Percentiles rank a stretch among this genome's conserved stretches.
Evolutionary conservation across 2,329 filamentous ascomycete species (phyloP).

Genomic region (Phialophora chinensis): DNA sequence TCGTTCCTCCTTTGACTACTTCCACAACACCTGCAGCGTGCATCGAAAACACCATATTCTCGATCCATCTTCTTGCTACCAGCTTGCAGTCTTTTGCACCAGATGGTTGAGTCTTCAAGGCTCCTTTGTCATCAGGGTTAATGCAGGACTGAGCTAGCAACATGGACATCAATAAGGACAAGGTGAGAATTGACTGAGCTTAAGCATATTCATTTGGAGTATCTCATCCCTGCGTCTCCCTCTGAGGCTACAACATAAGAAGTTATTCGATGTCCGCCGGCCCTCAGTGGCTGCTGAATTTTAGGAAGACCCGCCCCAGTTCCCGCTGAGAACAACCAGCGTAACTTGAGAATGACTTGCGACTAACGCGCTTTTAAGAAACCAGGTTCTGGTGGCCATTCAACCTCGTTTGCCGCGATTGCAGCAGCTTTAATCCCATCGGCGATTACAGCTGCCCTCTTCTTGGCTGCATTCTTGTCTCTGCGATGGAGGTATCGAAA

Average conservation of each 20-base stretch:
- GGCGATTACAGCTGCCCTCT: slow-evolving; percentile 51
- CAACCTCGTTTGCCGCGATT: slow-evolving; percentile 58
- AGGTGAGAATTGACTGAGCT: slow-evolving; percentile 21
- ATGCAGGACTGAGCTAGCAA: not conserved
- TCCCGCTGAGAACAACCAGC: not conserved
- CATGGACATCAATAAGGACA: slow-evolving; percentile 30
- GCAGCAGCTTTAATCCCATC: slow-evolving; percentile 57
- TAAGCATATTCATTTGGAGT: not conserved
- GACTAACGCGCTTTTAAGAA: slow-evolving; percentile 22
- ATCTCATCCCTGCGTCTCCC: not conserved
- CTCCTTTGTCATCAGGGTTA: not conserved
- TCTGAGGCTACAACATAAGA: not conserved
- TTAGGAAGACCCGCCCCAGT: not conserved
- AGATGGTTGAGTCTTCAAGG: not conserved
- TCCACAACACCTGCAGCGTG: not conserved
- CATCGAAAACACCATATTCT: not conserved
- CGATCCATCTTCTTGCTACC: not conserved
- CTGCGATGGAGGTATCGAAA: slow-evolving; percentile 54
- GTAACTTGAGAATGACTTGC: not conserved
- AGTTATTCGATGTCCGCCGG: not conserved
- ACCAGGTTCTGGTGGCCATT: slow-evolving; percentile 38
- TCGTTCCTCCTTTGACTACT: not conserved
- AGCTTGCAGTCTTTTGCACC: not conserved
- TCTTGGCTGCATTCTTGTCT: slow-evolving; percentile 54
- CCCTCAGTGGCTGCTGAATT: not conserved